phyloP scores from a whole-genome alignment of 2,329 filamentous ascomycete species.

The Sporothrix luriei region DNA sequence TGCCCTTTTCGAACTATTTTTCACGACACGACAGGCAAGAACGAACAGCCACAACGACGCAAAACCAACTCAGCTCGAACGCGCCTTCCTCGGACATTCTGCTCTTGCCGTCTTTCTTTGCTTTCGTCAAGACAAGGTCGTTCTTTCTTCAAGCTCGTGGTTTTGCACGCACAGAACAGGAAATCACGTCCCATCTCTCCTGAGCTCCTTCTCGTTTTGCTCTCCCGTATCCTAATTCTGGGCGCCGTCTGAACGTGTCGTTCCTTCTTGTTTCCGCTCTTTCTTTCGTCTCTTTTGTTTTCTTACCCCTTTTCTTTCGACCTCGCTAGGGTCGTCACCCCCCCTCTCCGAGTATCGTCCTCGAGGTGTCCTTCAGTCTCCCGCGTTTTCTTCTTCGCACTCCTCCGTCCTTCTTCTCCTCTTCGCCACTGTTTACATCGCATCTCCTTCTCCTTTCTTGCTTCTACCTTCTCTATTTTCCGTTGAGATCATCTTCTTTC shows the following conservation, averaged over 20 bases:
- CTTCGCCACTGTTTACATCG: no score
- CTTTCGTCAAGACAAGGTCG: not conserved
- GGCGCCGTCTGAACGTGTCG: not conserved
- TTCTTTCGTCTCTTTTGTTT: not conserved
- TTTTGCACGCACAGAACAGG: not conserved
- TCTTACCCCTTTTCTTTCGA: not conserved
- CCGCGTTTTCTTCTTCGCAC: not conserved
- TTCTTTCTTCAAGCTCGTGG: slow-evolving; percentile 29
- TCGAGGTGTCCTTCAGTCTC: not conserved
- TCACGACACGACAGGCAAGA: slow-evolving; percentile 7
- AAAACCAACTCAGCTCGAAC: not conserved
- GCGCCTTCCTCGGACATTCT: slow-evolving; percentile 28
- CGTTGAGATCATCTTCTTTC: not conserved
- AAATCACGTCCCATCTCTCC: not conserved
- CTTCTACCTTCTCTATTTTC: no score
- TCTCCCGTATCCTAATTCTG: not conserved
- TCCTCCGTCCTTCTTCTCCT: not conserved
- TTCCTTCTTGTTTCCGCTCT: not conserved
- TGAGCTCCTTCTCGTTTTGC: slow-evolving; percentile 8
- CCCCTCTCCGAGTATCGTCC: not conserved
- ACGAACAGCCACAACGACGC: not conserved
- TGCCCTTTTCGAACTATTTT: slow-evolving; percentile 1
- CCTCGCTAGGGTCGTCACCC: not conserved
- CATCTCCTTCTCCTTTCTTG: not conserved
- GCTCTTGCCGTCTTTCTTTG: not conserved